A percentile compares a stretch with the other conserved stretches of the same genome.
These are phyloP conservation scores for Saussurea involucrata DNA, from an alignment of 129 eudicot genomes.

Conservation along the genomic window DNA sequence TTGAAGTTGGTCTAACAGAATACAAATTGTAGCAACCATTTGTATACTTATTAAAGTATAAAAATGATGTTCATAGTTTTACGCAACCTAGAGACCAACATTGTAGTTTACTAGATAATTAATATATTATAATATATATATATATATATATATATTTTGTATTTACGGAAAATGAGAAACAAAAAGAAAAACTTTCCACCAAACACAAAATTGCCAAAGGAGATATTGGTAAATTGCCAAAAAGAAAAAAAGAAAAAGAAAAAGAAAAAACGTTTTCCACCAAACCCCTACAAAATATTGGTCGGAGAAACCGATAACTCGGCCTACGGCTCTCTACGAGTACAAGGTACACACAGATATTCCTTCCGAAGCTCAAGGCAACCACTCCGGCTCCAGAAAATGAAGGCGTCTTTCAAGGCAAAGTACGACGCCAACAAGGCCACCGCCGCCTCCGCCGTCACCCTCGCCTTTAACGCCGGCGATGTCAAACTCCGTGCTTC, in stretches of 20 bases:
- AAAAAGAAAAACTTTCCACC: no score
- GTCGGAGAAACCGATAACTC: slow-evolving; percentile 31
- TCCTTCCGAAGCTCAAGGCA: not conserved
- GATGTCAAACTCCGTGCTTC: slow-evolving; percentile 85
- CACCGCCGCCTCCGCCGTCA: slow-evolving; percentile 72
- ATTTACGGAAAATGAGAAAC: no score
- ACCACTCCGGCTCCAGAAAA: slow-evolving; percentile 15
- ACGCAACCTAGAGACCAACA: no score
- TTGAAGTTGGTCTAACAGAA: no score
- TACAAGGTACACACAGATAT: not conserved
- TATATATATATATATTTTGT: no score
- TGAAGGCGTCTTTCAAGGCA: slow-evolving; percentile 78
- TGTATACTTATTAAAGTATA: no score
- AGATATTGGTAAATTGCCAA: not conserved
- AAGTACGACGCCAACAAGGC: slow-evolving; percentile 65
- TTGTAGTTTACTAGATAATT: no score
- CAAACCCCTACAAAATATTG: slow-evolving; percentile 24
- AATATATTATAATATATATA: no score
- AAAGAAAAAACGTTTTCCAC: not conserved
- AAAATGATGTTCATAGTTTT: no score
- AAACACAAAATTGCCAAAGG: not conserved
- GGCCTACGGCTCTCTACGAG: not conserved
- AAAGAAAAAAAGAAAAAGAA: not conserved
- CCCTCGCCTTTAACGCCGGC: slow-evolving; percentile 71
- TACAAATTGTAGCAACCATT: no score